Percentiles rank a stretch among this genome's conserved stretches.
phyloP scores from a whole-genome alignment of 2,329 filamentous ascomycete species.

The Eutypella sp. region DNA sequence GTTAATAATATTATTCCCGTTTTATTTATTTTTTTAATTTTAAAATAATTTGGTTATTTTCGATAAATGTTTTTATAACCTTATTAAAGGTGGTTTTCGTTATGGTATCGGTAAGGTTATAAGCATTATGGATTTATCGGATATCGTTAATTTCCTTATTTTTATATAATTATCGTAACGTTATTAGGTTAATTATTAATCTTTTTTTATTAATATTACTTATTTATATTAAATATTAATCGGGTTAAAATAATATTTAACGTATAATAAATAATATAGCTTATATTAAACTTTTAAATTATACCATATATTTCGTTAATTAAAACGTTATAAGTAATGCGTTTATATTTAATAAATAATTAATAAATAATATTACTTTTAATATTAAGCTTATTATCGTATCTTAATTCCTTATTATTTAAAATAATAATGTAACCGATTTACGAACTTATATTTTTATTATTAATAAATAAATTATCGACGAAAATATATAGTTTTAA shows the following conservation, averaged over 20 bases:
- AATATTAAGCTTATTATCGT: too few relatives aligned
- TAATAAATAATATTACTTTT: neutral
- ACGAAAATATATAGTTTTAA: neutral
- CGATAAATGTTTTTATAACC: neutral
- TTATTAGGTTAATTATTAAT: too few relatives aligned
- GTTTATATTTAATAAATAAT: neutral
- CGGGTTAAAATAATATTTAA: neutral
- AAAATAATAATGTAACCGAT: neutral
- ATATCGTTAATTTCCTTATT: neutral
- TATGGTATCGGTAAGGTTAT: neutral
- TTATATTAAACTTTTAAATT: neutral
- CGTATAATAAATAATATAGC: neutral
- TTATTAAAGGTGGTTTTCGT: neutral
- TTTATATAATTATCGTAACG: too few relatives aligned
- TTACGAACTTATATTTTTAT: conserved; percentile 1
- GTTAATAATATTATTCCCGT: neutral
- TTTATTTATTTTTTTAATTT: neutral
- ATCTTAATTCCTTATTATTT: neutral
- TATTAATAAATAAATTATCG: conserved; percentile 1
- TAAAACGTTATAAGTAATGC: neutral
- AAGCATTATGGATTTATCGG: neutral
- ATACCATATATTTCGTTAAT: neutral
- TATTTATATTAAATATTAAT: neutral
- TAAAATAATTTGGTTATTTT: neutral
- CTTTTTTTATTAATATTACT: neutral